These are phyloP conservation scores for Neocucurbitaria cava DNA, from an alignment of 2,329 filamentous ascomycete genomes.

Conservation along the genomic window DNA sequence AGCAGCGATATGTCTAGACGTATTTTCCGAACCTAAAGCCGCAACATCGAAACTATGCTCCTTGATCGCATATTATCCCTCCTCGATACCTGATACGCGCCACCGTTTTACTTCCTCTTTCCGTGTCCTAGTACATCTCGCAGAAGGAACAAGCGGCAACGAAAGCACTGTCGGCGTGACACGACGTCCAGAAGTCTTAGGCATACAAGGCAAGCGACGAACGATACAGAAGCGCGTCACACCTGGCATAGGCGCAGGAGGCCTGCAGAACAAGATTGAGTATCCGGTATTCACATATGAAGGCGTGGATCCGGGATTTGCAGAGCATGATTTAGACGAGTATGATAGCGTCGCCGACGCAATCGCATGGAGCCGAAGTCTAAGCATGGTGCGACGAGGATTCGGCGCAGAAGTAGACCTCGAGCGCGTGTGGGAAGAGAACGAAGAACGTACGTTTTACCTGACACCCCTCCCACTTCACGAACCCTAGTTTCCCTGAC, in stretches of 20 bases:
- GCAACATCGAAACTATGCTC: slow-evolving; percentile 60
- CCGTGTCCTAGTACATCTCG: slow-evolving; percentile 65
- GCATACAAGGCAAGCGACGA: slow-evolving; percentile 59
- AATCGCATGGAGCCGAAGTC: slow-evolving; percentile 72
- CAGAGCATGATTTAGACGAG: slow-evolving; percentile 72
- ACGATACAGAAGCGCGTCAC: slow-evolving; percentile 58
- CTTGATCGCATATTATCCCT: slow-evolving; percentile 69
- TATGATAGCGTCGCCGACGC: slow-evolving; percentile 69
- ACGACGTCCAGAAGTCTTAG: slow-evolving; percentile 58
- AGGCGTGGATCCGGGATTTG: slow-evolving; percentile 68
- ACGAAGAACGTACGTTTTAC: slow-evolving; percentile 41
- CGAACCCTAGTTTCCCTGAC: no score
- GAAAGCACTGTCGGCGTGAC: slow-evolving; percentile 58
- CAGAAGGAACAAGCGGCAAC: slow-evolving; percentile 41
- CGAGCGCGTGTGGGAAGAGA: slow-evolving; percentile 55
- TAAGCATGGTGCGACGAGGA: slow-evolving; percentile 65
- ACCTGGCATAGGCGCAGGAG: slow-evolving; percentile 59
- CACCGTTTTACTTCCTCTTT: slow-evolving; percentile 53
- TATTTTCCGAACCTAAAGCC: slow-evolving; percentile 63
- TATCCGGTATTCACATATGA: slow-evolving; percentile 63
- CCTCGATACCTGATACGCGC: slow-evolving; percentile 61
- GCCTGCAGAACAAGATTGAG: slow-evolving; percentile 51
- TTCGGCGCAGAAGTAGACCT: slow-evolving; percentile 60
- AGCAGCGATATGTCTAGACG: slow-evolving; percentile 65
- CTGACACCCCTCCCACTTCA: no score